Conservation (phyloP, 148 eudicot genomes). For the Euryodendron excelsum region DNA sequence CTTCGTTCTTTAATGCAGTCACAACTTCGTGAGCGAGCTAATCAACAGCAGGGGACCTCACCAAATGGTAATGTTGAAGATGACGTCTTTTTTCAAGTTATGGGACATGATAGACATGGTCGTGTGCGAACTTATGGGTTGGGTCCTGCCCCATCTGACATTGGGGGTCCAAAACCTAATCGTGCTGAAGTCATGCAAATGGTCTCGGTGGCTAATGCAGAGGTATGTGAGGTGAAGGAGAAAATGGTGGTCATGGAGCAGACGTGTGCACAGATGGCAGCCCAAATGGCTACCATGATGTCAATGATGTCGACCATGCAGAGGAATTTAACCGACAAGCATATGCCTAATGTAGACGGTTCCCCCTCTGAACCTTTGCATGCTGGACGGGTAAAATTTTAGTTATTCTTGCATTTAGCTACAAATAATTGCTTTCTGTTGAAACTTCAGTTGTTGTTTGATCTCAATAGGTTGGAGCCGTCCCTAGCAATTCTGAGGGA, state of each 20-base stretch:
- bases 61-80: slow-evolving; percentile 10
- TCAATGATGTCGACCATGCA: slow-evolving; percentile 41
- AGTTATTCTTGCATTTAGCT: not conserved
- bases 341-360: slow-evolving; percentile 15
- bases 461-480: slow-evolving; percentile 12
- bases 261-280: slow-evolving; percentile 45
- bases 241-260: slow-evolving; percentile 39
- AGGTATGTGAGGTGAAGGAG: slow-evolving; percentile 43
- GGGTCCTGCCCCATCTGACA: slow-evolving; percentile 19
- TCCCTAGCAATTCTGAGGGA: slow-evolving; percentile 18
- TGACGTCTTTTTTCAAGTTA: slow-evolving; percentile 26
- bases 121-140: slow-evolving; percentile 20
- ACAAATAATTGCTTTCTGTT: not conserved
- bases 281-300: slow-evolving; percentile 50
- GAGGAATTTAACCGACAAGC: not conserved
- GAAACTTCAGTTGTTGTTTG: not conserved
- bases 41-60: slow-evolving; percentile 20
- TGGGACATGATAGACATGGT: slow-evolving; percentile 32
- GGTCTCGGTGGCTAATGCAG: slow-evolving; percentile 33
- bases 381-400: not conserved
- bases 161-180: slow-evolving; percentile 14
- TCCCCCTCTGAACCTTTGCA: not conserved
- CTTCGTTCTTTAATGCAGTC: slow-evolving; percentile 24
- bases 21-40: slow-evolving; percentile 26
- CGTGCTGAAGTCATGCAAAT: slow-evolving; percentile 30